Base-by-base conservation (phyloP, 331 rosid species). In the Prunus yedoensis region DNA sequence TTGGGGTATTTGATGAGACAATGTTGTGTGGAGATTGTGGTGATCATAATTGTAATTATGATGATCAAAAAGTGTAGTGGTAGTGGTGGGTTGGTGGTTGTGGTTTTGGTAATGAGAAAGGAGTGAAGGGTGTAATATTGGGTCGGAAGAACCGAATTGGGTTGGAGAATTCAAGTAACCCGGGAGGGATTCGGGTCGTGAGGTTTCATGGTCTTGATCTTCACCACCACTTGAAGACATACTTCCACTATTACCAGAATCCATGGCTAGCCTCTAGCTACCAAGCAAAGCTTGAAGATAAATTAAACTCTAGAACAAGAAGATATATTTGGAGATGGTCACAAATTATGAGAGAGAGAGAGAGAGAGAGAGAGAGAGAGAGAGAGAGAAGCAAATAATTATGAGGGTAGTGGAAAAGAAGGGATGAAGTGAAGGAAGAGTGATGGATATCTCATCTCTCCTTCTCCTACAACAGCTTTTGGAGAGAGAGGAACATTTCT, bases 141-240 rank as follows among this genome's bases (percentile, higher is more conserved):
- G 35, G 56, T 77, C 41, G 68, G 80, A 56, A 46, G 79, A 38
- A 73, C 47, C 72, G 4, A 78, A 78, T n/a, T 64, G 85, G 32
- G 70, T 50, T 1, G 75, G 69, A 28, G 87, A 83, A 70, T 83
- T 83, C 79, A 90, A 62, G 75, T 87, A 85, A 56, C 63, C 8
- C 1, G 83, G 88, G 68, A 79, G 58, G 13, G 84, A 71, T 41
- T 66, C 81, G 9, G 85, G 32, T 35, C 83, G 83, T 45, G 96
- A 92, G 79, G 87, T 83, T 58, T 94, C 97, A 69, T 81, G 52
- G 52, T 38, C 70, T 65, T 65, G 77, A 61, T 47, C 87, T 30
- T 92, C 99, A 28, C 85, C 98, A 10, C 93, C 91, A 78, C 99
- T 94, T 11, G 99, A 92, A 71, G 99, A 91, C 79, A 87, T 81